Evolutionary conservation across 257 asterid species (phyloP).

Genomic region (Eucommia ulmoides): DNA sequence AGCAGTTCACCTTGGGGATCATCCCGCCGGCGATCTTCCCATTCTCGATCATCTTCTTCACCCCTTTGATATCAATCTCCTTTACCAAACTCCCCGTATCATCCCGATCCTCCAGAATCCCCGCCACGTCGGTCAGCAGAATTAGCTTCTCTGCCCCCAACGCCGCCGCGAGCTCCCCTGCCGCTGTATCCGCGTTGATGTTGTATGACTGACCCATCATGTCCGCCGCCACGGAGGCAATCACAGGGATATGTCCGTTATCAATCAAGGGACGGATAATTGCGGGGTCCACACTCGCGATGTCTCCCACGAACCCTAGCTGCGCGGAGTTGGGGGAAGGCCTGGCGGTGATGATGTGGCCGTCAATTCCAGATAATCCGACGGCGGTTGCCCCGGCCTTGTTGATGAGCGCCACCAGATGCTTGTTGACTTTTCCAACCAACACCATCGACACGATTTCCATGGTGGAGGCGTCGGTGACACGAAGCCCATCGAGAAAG

Average conservation of each 20-base stretch:
- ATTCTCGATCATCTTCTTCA: conserved; percentile 53
- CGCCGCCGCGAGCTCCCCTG: conserved; percentile 71
- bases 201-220: conserved; percentile 41
- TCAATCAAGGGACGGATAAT: conserved; percentile 49
- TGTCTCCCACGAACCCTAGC: conserved; percentile 82
- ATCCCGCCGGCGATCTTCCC: conserved; percentile 71
- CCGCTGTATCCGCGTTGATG: conserved; percentile 72
- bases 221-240: conserved; percentile 75
- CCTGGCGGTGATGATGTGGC: conserved; percentile 58
- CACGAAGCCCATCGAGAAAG: conserved; percentile 70
- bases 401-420: conserved; percentile 59
- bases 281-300: conserved; percentile 56
- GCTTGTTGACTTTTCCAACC: conserved; percentile 62
- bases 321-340: conserved; percentile 48
- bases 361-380: conserved; percentile 68
- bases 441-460: conserved; percentile 79
- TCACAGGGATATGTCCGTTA: conserved; percentile 63
- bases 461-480: conserved; percentile 72
- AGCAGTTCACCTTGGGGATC: conserved; percentile 76
- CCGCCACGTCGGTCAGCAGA: conserved; percentile 60
- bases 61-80: conserved; percentile 63
- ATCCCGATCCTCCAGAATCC: conserved; percentile 44
- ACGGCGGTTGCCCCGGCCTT: conserved; percentile 79
- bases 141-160: conserved; percentile 68
- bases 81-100: conserved; percentile 59